Base-by-base conservation (phyloP, 257 asterid species). In the Cinchona pubescens region DNA sequence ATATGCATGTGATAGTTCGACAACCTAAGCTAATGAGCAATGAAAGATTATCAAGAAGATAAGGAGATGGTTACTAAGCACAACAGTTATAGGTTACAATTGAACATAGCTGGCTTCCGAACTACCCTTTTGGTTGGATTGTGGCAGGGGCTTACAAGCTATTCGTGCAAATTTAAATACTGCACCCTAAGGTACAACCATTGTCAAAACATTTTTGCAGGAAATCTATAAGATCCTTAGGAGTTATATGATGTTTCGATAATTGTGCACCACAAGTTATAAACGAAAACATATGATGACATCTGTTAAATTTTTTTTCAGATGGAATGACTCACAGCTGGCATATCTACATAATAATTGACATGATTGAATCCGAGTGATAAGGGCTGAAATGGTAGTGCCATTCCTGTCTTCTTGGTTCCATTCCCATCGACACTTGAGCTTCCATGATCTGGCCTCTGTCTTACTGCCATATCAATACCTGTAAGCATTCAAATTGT, bases 261-360 rank as follows among this genome's bases (percentile, higher is more conserved):
- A 45, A 40, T 55, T 3, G 1, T 23, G 30, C 8, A 75, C 23
- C 21, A 48, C 25, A 16, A 45, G 3, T 21, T 43, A 45, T 11
- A 56, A 46, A 67, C 6, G 49, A 11, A 34, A 11, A 60, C 15
- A 40, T 60, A 67, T 38, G 16, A 19, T 6, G 34, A 72, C 18
- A 60, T 16, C 45, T 67, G 38, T 34, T 49, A 23, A n/a, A n/a
- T n/a, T n/a, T n/a, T 46, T 38, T 29, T 30, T 51, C 42, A 74
- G 42, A 66, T 71, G 42, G 64, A 32, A 42, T 43, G 71, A 83
- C 99, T 90, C 84, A 94, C 99, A 79, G 90, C 84, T 14, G 99
- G 97, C 97, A 92, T 92, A 78, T 90, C 97, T 16, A 94, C 97
- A 49, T 83, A 92, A 90, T 94, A 94, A 85, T 92, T 88, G 80